These are phyloP conservation scores for Nannochloropsis gaditana DNA, from an alignment of 108 stramenopile genomes.

Conservation along the genomic window DNA sequence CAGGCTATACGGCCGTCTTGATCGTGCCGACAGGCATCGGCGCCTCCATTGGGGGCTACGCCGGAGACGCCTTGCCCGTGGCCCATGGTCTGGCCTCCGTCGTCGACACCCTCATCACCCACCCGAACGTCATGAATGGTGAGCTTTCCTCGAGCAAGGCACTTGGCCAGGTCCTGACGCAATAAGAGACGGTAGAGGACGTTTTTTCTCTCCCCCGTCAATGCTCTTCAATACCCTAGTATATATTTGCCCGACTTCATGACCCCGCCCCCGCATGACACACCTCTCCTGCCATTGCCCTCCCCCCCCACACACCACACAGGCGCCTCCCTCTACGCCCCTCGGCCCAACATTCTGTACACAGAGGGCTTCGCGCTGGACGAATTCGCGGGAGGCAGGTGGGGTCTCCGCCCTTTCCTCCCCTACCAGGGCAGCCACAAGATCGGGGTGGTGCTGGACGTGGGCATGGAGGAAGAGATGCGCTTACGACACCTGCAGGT, in stretches of 20 bases:
- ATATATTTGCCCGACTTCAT: too few species aligned
- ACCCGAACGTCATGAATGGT: constrained; percentile 54
- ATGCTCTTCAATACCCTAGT: too few species aligned
- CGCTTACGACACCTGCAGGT: constrained; percentile 43
- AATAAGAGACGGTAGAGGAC: too few species aligned
- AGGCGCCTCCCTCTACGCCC: constrained; percentile 50
- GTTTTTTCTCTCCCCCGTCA: too few species aligned
- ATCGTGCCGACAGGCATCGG: constrained; percentile 53
- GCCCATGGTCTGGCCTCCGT: constrained; percentile 44
- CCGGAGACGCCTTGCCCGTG: constrained; percentile 49
- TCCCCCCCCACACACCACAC: background rate
- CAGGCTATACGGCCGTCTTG: constrained; percentile 45
- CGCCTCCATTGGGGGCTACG: constrained; percentile 49
- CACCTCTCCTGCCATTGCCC: background rate
- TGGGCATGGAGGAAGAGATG: constrained; percentile 44
- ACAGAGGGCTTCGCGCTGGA: constrained; percentile 50
- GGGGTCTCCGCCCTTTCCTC: constrained; percentile 38
- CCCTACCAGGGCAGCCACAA: constrained; percentile 37
- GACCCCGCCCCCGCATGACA: too few species aligned
- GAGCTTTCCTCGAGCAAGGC: too few species aligned
- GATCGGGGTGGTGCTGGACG: constrained; percentile 48
- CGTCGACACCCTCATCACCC: constrained; percentile 44
- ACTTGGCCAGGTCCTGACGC: too few species aligned
- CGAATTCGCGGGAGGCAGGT: constrained; percentile 47
- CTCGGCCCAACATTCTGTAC: constrained; percentile 43